Evolutionary conservation across 495 filamentous ascomycete genomes (phyloP), one percentile per base, ranked within the genome.

Genomic region (Tirmania nivea): DNA sequence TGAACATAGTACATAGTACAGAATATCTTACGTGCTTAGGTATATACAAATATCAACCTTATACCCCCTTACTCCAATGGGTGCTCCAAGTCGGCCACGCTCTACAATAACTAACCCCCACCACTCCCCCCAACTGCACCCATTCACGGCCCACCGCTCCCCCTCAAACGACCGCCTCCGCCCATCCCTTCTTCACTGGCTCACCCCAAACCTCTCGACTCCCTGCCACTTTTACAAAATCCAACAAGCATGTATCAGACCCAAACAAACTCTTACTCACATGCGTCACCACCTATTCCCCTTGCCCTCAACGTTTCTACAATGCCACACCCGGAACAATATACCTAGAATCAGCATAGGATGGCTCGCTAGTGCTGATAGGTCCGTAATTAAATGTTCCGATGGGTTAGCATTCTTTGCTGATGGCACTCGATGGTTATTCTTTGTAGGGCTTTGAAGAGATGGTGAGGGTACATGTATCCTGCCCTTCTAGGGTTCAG

Each of bases 311-410:
- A 68, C 1, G 12, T 89, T 82, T 86, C 78, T 2, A 89, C 92
- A 57, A 96, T 99, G 90, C 89, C 90, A 99, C 1, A 90, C 86
- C 1, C 92, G 90, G 70, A 99, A 99, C 37, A 99, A 69, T 54
- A 94, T 96, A 17, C 90, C 90, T 71, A 99, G 78, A 3, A 99
- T 83, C 42, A 99, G 70, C 3, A 82, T 79, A 0, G 83, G 80
- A 57, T 85, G 86, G 57, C 83, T 68, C 54, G 78, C 76, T 52
- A 95, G 68, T 1, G 78, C 69, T 5, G 73, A 64, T 34, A 99
- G 69, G 3, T 92, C 92, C 3, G 68, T 68, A 3, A 99, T 74
- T 0, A 99, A 71, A 68, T 96, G 90, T 49, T 70, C 67, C 25
- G 36, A 8, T n/a, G 48, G 9, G 11, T 19, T 21, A 9, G 11